Evolutionary conservation across 352 stramenopile genomes (phyloP).

Genomic region (Phytophthora melonis): DNA sequence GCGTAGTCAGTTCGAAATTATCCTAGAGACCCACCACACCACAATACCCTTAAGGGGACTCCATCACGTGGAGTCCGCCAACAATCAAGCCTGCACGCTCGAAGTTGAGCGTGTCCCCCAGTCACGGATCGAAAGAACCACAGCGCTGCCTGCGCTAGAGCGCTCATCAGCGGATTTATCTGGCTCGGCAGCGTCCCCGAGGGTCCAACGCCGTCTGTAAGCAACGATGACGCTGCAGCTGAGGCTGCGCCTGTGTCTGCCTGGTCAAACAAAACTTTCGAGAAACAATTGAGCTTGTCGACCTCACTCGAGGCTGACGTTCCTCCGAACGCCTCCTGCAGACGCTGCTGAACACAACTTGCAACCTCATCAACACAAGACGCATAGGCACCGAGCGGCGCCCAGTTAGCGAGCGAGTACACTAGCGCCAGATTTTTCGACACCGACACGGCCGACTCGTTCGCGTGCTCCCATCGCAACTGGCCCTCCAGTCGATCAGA

Average conservation of each 20-base stretch:
- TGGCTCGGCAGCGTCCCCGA: constrained; percentile 26
- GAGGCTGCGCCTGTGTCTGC: neutral
- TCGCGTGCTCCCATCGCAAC: neutral
- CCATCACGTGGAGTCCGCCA: neutral
- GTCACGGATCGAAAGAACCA: constrained; percentile 39
- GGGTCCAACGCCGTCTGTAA: neutral
- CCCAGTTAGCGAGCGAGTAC: neutral
- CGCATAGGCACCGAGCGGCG: neutral
- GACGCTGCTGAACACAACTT: neutral
- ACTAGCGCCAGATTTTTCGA: neutral
- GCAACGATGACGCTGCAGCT: neutral
- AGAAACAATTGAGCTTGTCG: neutral
- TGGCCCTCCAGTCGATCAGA: neutral
- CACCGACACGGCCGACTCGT: neutral
- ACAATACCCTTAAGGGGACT: too few relatives aligned
- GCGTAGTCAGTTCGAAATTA: too few relatives aligned
- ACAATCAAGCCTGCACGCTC: neutral
- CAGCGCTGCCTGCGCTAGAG: constrained; percentile 40
- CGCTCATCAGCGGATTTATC: constrained; percentile 45
- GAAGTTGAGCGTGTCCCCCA: neutral
- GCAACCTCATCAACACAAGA: neutral
- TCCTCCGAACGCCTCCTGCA: neutral
- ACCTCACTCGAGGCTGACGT: neutral
- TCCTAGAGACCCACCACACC: too few relatives aligned
- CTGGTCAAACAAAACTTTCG: neutral